Conservation (phyloP, 768 basidiomycete genomes). For the Calocera viscosa region DNA sequence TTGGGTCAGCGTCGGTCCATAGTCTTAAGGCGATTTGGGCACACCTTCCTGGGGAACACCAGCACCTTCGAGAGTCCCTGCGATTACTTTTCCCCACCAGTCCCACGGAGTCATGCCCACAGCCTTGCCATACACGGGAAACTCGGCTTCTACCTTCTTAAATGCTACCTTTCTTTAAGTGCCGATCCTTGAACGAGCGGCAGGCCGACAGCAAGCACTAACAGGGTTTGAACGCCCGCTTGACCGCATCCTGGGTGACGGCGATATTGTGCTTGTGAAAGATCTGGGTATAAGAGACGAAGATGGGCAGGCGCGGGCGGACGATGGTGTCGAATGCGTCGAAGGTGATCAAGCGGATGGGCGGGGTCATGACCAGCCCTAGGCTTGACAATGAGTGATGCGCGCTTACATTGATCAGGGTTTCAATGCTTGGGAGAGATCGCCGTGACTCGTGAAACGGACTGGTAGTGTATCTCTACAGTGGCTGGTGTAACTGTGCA, state of each 20-base stretch:
- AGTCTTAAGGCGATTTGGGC: not conserved
- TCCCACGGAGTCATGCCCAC: not conserved
- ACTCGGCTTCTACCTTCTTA: constrained; percentile 2
- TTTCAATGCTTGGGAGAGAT: too few relatives aligned
- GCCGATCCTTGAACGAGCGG: not conserved
- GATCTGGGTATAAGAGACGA: constrained; percentile 5
- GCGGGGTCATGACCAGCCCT: not conserved
- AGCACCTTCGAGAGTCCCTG: not conserved
- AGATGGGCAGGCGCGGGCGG: not conserved
- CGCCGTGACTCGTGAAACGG: too few relatives aligned
- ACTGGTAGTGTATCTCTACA: too few relatives aligned
- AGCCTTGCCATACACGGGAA: not conserved
- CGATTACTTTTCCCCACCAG: not conserved
- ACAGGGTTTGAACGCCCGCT: not conserved
- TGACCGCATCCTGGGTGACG: not conserved
- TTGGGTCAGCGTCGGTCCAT: not conserved
- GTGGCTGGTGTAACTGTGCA: too few relatives aligned
- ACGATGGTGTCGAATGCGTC: constrained; percentile 8
- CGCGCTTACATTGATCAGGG: too few relatives aligned
- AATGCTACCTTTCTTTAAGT: not conserved
- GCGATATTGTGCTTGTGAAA: not conserved
- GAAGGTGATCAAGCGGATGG: constrained; percentile 2
- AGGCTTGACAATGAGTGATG: too few relatives aligned
- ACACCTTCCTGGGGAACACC: not conserved
- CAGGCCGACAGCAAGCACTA: not conserved